Evolutionary conservation across 345 rosid genomes (phyloP).

Genomic region (Limnanthes douglasii): DNA sequence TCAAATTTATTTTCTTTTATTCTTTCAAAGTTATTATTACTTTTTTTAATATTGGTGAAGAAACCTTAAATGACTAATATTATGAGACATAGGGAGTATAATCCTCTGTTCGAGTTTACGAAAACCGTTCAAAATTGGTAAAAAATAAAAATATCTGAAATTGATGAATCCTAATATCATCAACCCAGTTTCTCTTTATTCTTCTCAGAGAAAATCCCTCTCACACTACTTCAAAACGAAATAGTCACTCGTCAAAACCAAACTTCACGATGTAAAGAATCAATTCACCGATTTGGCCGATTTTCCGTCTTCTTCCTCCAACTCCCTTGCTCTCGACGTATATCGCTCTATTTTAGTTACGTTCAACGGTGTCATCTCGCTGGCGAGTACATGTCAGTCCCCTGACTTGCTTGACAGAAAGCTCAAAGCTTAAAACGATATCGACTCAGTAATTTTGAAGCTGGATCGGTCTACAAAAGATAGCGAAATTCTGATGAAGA

Average conservation of each 20-base stretch:
- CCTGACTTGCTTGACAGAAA: constrained; percentile 47
- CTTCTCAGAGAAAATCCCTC: constrained; percentile 29
- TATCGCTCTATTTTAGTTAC: constrained; percentile 29
- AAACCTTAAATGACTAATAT: no score
- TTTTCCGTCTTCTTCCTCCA: constrained; percentile 23
- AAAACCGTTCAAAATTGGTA: no score
- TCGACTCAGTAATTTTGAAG: constrained; percentile 54
- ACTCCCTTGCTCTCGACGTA: constrained; percentile 43
- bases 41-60: no score
- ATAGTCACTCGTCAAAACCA: constrained; percentile 52
- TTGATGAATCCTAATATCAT: no score
- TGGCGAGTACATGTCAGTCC: constrained; percentile 34
- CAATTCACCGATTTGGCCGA: constrained; percentile 53
- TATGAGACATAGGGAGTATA: no score
- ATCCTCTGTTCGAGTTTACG: no score
- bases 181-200: no score
- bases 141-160: no score
- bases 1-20: no score
- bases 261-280: constrained; percentile 39
- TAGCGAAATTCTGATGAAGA: constrained; percentile 40
- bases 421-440: constrained; percentile 75
- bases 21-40: no score
- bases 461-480: constrained; percentile 58
- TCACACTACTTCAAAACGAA: constrained; percentile 48
- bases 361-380: constrained; percentile 30